These are phyloP conservation scores for Rhodotorula kratochvilovae DNA, from an alignment of 768 basidiomycete species.

Conservation along the genomic window DNA sequence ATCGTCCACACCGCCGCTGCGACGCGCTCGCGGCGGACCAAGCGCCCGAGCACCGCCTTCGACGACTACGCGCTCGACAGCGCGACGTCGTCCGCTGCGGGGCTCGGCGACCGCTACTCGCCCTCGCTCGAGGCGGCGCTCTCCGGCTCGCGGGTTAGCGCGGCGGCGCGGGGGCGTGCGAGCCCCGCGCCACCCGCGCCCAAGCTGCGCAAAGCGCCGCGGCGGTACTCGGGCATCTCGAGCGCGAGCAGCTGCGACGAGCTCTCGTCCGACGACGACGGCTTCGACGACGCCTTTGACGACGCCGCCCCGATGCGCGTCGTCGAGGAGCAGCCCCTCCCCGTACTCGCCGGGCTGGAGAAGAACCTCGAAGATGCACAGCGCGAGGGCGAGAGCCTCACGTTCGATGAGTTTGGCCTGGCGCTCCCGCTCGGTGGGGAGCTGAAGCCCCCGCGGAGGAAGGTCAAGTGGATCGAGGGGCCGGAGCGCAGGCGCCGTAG, in stretches of 20 bases:
- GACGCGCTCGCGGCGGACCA: constrained; percentile 21
- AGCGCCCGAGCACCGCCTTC: constrained; percentile 24
- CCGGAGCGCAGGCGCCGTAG: constrained; percentile 22
- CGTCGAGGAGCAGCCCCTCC: constrained; percentile 14
- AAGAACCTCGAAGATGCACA: constrained; percentile 8
- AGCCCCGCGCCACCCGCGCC: not conserved
- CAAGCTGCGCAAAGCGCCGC: constrained; percentile 6
- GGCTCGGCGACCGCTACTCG: not conserved
- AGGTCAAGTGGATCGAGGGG: constrained; percentile 32
- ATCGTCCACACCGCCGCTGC: not conserved
- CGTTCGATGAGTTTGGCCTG: constrained; percentile 8
- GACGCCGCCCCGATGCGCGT: not conserved
- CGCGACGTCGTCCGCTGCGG: not conserved
- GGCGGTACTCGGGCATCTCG: constrained; percentile 7
- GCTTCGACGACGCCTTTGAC: not conserved
- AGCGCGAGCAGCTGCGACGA: constrained; percentile 18
- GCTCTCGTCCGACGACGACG: not conserved
- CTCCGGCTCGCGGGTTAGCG: not conserved
- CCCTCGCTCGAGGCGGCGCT: not conserved
- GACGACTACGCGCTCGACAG: constrained; percentile 34
- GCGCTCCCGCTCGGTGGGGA: not conserved
- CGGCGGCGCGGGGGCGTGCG: not conserved
- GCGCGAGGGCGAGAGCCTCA: not conserved
- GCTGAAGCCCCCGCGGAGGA: not conserved
- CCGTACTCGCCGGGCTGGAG: constrained; percentile 26